These are phyloP conservation scores for Knoxdaviesia capensis DNA, from an alignment of 2,329 filamentous ascomycete species.

Conservation along the genomic window DNA sequence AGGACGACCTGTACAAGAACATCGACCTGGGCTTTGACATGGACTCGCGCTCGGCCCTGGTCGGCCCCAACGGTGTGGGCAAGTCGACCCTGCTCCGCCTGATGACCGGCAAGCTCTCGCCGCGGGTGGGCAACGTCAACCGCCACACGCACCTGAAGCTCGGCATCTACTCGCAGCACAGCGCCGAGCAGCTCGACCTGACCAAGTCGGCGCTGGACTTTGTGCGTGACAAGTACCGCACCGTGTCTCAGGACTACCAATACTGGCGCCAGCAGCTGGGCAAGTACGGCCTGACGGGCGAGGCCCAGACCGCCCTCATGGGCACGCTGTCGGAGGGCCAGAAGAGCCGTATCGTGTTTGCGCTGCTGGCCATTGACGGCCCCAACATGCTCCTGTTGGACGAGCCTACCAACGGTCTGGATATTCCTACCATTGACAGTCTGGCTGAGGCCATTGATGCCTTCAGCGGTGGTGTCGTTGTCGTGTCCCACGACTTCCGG, in stretches of 20 bases:
- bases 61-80: constrained; percentile 96
- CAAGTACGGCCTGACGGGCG: constrained; percentile 79
- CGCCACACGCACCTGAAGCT: constrained; percentile 98
- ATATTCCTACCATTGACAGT: constrained; percentile 96
- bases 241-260: constrained; percentile 91
- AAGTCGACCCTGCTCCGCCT: constrained; percentile 92
- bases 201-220: constrained; percentile 97
- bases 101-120: constrained; percentile 88
- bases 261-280: constrained; percentile 98
- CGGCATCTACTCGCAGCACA: constrained; percentile 96
- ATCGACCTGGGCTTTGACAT: constrained; percentile 98
- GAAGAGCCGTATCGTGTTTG: constrained; percentile 96
- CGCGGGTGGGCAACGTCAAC: constrained; percentile 62
- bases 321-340: constrained; percentile 95
- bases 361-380: constrained; percentile 78
- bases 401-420: constrained; percentile 97
- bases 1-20: constrained; percentile 90
- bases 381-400: constrained; percentile 97
- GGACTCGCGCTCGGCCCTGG: constrained; percentile 92
- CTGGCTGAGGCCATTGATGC: constrained; percentile 95
- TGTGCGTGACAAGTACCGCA: constrained; percentile 80
- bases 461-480: constrained; percentile 88
- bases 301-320: constrained; percentile 91
- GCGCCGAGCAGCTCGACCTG: constrained; percentile 90
- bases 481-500: constrained; percentile 98